Base-by-base conservation (phyloP, 495 filamentous ascomycete genomes). In the Aspergillus wentii region DNA sequence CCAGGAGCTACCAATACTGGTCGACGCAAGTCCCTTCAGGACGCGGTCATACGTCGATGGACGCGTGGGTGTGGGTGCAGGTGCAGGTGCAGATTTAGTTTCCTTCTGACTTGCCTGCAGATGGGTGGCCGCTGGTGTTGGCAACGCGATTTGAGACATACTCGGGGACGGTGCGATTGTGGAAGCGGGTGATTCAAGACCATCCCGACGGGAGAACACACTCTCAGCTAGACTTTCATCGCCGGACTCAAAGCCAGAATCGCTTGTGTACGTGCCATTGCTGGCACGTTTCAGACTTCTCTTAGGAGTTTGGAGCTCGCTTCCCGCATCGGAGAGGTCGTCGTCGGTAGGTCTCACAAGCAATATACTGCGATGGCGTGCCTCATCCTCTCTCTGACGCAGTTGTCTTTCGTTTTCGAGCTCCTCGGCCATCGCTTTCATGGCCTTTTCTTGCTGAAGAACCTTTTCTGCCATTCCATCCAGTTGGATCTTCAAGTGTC, bases 381-480 rank as follows among this genome's bases (percentile, higher is more conserved):
- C 66, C 28, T 71, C 73, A 32, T 76, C 66, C 40, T 78, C 79
- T 41, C 74, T 71, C 11, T 66, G 56, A 11, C 80, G 66, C 9
- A 67, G 42, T 27, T 61, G 63, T 46, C 72, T 72, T 52, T 90
- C 85, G 1, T 69, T 59, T 14, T 70, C 72, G 4, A 91, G 56
- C 42, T 88, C 79, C 9, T 76, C 72, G 1, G 77, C 74, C 44
- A 89, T 68, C 31, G 64, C 62, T 51, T 69, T 66, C 75, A 86
- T 82, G 30, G 67, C 72, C 34, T 60, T 55, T 47, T 88, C 82
- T 45, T 86, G 81, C 48, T 82, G 75, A 0, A 65, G 57, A 0
- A 80, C 79, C 46, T 79, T 75, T n/a, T 64, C 69, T 1, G 85
- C 78, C 79, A 91, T 82, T 23, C 76, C 79, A 54, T 89, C 83